Evolutionary conservation across 192 early-diverging fungal genomes (phyloP).

Genomic region (Entomortierella parvispora): DNA sequence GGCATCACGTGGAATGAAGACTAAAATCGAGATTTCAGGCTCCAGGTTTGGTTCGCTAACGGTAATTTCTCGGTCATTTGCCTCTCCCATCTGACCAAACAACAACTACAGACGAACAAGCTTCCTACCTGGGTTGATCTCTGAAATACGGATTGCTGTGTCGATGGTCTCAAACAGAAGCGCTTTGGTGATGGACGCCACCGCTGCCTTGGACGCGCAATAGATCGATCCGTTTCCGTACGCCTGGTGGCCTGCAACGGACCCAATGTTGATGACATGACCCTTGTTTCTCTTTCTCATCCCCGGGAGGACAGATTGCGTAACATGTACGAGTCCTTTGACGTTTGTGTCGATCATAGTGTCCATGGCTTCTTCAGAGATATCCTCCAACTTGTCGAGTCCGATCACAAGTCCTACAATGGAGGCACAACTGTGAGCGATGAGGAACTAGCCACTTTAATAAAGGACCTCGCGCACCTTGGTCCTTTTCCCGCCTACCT

Average conservation of each 20-base stretch:
- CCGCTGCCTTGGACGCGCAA: constrained; percentile 85
- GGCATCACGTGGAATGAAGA: not conserved
- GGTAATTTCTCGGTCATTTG: too few relatives aligned
- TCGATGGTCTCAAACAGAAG: constrained; percentile 80
- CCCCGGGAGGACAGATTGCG: constrained; percentile 78
- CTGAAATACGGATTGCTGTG: constrained; percentile 77
- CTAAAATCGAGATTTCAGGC: not conserved
- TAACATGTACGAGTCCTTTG: constrained; percentile 86
- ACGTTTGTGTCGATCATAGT: constrained; percentile 92
- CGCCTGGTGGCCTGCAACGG: constrained; percentile 75
- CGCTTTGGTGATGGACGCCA: constrained; percentile 81
- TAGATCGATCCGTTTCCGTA: constrained; percentile 84
- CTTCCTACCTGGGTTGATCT: constrained; percentile 76
- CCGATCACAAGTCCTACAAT: constrained; percentile 74
- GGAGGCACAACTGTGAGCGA: not conserved
- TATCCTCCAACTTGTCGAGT: constrained; percentile 69
- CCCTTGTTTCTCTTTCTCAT: constrained; percentile 79
- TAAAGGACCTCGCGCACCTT: too few relatives aligned
- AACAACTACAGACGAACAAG: too few relatives aligned
- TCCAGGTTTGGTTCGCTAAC: too few relatives aligned
- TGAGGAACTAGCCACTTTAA: too few relatives aligned
- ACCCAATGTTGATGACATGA: constrained; percentile 88
- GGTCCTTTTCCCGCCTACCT: too few relatives aligned
- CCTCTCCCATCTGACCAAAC: too few relatives aligned
- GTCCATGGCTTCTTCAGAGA: constrained; percentile 72